Evolutionary conservation across 805 yeast genomes (phyloP).

Genomic region (Wickerhamiella sorbophila): DNA sequence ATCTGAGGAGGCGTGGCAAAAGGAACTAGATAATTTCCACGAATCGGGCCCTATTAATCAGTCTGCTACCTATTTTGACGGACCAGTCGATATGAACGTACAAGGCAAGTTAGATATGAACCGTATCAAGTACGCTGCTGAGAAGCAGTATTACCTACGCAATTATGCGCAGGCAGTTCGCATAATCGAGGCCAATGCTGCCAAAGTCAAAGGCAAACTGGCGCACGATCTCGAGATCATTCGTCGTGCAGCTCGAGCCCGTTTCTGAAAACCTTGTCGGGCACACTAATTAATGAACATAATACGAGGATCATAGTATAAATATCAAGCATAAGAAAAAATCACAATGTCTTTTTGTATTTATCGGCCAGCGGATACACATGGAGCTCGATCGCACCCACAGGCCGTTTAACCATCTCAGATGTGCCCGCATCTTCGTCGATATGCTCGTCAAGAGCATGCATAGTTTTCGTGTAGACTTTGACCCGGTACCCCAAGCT

Average conservation of each 20-base stretch:
- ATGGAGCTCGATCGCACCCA: constrained; percentile 33
- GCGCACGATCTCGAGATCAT: constrained; percentile 29
- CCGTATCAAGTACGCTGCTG: constrained; percentile 43
- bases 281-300: neutral
- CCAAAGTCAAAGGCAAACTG: constrained; percentile 28
- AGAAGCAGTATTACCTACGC: constrained; percentile 43
- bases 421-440: constrained; percentile 22
- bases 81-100: neutral
- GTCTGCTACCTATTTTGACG: constrained; percentile 8
- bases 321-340: too few species aligned
- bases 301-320: neutral
- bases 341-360: neutral
- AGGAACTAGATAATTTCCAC: constrained; percentile 39
- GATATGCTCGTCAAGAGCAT: constrained; percentile 56
- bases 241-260: constrained; percentile 3
- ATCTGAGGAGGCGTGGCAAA: constrained; percentile 43
- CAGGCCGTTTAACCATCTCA: constrained; percentile 24
- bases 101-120: constrained; percentile 40
- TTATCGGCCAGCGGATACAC: constrained; percentile 18
- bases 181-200: constrained; percentile 25
- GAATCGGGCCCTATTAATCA: constrained; percentile 38
- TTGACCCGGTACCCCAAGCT: constrained; percentile 39
- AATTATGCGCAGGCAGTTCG: constrained; percentile 40
- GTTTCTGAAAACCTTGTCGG: neutral
- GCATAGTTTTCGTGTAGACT: constrained; percentile 46